Conservation (phyloP, 1,284 basidiomycete genomes). For the Golubevia pallescens region DNA sequence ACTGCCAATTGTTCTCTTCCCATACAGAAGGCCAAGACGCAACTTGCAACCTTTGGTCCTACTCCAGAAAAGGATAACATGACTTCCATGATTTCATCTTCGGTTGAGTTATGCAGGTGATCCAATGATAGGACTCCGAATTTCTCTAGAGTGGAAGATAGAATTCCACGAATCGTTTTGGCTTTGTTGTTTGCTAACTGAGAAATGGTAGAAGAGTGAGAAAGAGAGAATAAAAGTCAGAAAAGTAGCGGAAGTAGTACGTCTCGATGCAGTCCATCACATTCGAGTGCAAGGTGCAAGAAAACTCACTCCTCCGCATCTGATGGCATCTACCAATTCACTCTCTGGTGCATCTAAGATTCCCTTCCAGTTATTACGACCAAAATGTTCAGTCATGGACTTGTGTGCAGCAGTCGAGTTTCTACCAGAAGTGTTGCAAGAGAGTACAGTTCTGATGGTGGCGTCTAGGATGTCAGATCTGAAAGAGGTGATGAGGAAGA, state of each 20-base stretch:
- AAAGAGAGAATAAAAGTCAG: background rate
- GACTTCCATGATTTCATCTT: slow-evolving; percentile 44
- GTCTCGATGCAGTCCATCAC: background rate
- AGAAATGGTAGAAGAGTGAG: background rate
- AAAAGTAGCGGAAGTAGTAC: background rate
- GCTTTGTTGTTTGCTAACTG: slow-evolving; percentile 75
- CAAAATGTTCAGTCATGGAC: slow-evolving; percentile 71
- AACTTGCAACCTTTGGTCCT: slow-evolving; percentile 49
- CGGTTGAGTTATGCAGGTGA: slow-evolving; percentile 39
- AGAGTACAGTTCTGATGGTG: slow-evolving; percentile 75
- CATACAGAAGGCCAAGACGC: slow-evolving; percentile 44
- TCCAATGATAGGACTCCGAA: slow-evolving; percentile 42
- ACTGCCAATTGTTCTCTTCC: slow-evolving; percentile 45
- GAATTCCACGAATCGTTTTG: slow-evolving; percentile 68
- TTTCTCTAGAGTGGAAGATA: slow-evolving; percentile 20
- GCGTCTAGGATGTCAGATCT: slow-evolving; percentile 73
- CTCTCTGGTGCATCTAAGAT: slow-evolving; percentile 70
- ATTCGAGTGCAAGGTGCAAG: too few species aligned
- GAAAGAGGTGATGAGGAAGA: too few species aligned
- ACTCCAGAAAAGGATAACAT: slow-evolving; percentile 45
- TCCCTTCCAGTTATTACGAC: slow-evolving; percentile 71
- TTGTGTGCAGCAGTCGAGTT: slow-evolving; percentile 75
- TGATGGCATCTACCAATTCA: slow-evolving; percentile 72
- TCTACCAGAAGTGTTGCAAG: slow-evolving; percentile 74
- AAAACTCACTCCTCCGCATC: slow-evolving; percentile 69